Conservation (phyloP, 768 basidiomycete species). For the Podaxis rugospora region DNA sequence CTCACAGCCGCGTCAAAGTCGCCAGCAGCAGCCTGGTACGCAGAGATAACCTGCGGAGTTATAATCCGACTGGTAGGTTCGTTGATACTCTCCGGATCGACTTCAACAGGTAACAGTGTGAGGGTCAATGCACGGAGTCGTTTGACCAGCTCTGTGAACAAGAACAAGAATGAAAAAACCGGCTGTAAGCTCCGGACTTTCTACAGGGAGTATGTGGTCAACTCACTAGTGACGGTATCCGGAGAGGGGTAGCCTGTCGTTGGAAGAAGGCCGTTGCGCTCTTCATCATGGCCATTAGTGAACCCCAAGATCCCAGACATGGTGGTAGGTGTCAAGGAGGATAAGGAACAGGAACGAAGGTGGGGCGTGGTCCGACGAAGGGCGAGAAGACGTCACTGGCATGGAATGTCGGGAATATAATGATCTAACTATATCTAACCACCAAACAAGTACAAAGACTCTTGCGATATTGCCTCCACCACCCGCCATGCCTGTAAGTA, state of each 20-base stretch:
- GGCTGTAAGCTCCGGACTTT: background rate
- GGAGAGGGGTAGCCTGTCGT: conserved; percentile 54
- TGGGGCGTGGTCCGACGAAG: too few relatives aligned
- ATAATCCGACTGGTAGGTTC: conserved; percentile 82
- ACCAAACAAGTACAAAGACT: conserved; percentile 1
- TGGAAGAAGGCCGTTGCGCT: conserved; percentile 44
- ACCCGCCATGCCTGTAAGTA: conserved; percentile 53
- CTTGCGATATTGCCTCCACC: conserved; percentile 13
- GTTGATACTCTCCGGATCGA: conserved; percentile 38
- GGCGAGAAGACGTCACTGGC: too few relatives aligned
- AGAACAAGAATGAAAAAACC: conserved; percentile 30
- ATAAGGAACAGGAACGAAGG: background rate
- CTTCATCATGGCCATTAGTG: conserved; percentile 23
- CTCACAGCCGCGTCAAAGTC: conserved; percentile 83
- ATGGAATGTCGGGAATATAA: too few relatives aligned
- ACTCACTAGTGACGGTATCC: conserved; percentile 72
- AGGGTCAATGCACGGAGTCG: conserved; percentile 14
- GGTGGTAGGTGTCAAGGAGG: conserved; percentile 13
- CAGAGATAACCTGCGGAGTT: conserved; percentile 61
- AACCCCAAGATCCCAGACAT: conserved; percentile 28
- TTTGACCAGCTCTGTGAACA: conserved; percentile 9
- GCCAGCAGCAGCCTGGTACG: conserved; percentile 74
- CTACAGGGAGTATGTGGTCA: background rate
- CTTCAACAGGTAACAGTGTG: conserved; percentile 14
- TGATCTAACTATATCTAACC: background rate